Evolutionary conservation across 768 basidiomycete species (phyloP), one percentile per base, ranked within the genome.

Genomic region (Cytidiella melzeri): DNA sequence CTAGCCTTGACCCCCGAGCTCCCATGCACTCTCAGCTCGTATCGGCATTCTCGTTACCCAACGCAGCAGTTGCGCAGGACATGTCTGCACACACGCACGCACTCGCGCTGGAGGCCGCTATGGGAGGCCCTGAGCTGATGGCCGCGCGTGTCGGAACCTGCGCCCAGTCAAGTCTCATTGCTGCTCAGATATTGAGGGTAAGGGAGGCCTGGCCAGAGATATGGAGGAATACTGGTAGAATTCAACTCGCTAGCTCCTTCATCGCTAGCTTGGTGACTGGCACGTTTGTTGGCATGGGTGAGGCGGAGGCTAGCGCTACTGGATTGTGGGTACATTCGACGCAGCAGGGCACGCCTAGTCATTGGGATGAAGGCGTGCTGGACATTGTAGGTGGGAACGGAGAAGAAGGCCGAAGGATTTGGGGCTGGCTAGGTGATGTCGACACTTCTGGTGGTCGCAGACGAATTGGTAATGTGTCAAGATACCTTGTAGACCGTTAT

Each of bases 381-480:
- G 86, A 90, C 57, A 81, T 89, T 49, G 77, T 92, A 19, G 86
- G 83, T 34, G 87, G 89, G 0, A 81, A 78, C 51, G 67, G 80
- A 45, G 87, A 89, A 53, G 87, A 87, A 57, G 87, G 81, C 2
- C 68, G 81, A 55, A 69, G 81, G 40, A 81, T 92, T 39, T 74
- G 84, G 56, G 78, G 78, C 3, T 88, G 88, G 86, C 69, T 92
- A 5, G 90, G 89, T n/a, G 87, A 87, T 26, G 89, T 90, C 9
- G 86, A 89, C 57, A 61, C 74, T 27, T 77, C 78, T 10, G 80
- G 82, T 39, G 84, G 80, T 11, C 77, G 79, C 18, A 70, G 81
- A 52, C 76, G 81, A 40, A 69, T 76, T 2, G 87, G 84, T 5
- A 81, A 74, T 50, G 70, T 91, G 19, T 81, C 85, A 2, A 72